These are phyloP conservation scores for Kurtzmaniella quercitrusa DNA, from an alignment of 1,139 yeast genomes.

Conservation along the genomic window DNA sequence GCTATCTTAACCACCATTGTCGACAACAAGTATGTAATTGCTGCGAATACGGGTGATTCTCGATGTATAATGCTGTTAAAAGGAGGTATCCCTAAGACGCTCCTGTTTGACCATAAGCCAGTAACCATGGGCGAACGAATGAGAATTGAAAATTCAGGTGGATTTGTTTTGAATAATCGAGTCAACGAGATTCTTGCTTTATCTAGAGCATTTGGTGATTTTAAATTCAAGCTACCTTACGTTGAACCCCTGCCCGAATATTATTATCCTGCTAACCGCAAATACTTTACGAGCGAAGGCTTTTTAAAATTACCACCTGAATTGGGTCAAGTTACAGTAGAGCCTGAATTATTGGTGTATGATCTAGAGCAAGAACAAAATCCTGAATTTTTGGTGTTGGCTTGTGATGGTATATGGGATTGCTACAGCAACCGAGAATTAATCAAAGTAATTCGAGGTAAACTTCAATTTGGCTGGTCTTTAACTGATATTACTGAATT, in stretches of 20 bases:
- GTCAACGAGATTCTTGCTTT: constrained; percentile 73
- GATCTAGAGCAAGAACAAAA: constrained; percentile 23
- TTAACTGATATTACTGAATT: constrained; percentile 57
- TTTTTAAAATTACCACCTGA: constrained; percentile 37
- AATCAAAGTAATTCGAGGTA: constrained; percentile 51
- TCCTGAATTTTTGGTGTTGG: constrained; percentile 65
- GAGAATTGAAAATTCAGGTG: constrained; percentile 70
- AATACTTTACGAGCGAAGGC: constrained; percentile 17
- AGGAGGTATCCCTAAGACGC: constrained; percentile 52
- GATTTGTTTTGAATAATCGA: constrained; percentile 62
- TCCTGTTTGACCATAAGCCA: constrained; percentile 77
- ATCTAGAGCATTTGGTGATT: constrained; percentile 76
- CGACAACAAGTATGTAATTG: constrained; percentile 45
- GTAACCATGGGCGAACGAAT: constrained; percentile 71
- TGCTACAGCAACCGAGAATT: constrained; percentile 61
- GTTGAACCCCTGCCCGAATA: constrained; percentile 30
- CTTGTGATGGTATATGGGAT: constrained; percentile 84
- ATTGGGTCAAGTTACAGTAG: constrained; percentile 56
- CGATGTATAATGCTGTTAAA: constrained; percentile 55
- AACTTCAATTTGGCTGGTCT: constrained; percentile 53
- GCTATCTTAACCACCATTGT: constrained; percentile 56
- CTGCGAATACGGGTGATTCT: constrained; percentile 75
- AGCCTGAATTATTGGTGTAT: constrained; percentile 64
- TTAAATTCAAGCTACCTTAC: constrained; percentile 54
- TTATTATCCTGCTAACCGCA: constrained; percentile 22